Base-by-base conservation (phyloP, 2,329 filamentous ascomycete species). In the Clarireedia sp. region DNA sequence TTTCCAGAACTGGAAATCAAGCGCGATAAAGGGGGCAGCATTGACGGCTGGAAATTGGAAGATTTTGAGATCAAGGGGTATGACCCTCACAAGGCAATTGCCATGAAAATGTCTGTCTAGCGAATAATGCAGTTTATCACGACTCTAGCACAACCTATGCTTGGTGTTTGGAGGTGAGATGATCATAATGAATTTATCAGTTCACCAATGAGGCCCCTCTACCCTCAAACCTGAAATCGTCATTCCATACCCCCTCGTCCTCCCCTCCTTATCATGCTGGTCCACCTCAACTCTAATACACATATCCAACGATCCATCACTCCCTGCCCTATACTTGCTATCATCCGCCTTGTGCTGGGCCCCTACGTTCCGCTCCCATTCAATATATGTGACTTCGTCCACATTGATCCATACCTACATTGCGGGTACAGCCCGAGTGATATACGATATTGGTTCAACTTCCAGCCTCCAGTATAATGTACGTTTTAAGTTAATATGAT, bases 91-190 rank as follows among this genome's bases (percentile, higher is more conserved):
- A 92, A 91, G 75, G 80, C 80, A 5, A 95, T 99, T 73, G 81
- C 88, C 45, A 99, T 99, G 94, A 96, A 97, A 76, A 99, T 99
- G 94, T 95, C 89, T 68, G 92, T 97, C 23, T 67, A 61, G 36
- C 16, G 23, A 21, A 37, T 33, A 33, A 10, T 33, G 29, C 2
- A 9, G 29, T 12, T 33, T 12, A 10, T 9, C 29, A 33, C 12
- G 9, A 9, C 4, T 33, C 9, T 33, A 4, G 29, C 8, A 33
- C 29, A 10, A 26, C 6, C 2, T 26, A 26, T 26, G 24, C 24
- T 26, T 26, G 24, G 24, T 26, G 6, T 26, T 26, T 7, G 24
- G 8, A 26, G 24, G 24, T 26, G 24, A 5, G 6, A 26, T 7
- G 24, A 26, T 26, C 8, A 26, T 7, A 26, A 26, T 26, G 24